Base-by-base conservation (phyloP, 148 eudicot genomes). In the Tetragonia tetragonoides region DNA sequence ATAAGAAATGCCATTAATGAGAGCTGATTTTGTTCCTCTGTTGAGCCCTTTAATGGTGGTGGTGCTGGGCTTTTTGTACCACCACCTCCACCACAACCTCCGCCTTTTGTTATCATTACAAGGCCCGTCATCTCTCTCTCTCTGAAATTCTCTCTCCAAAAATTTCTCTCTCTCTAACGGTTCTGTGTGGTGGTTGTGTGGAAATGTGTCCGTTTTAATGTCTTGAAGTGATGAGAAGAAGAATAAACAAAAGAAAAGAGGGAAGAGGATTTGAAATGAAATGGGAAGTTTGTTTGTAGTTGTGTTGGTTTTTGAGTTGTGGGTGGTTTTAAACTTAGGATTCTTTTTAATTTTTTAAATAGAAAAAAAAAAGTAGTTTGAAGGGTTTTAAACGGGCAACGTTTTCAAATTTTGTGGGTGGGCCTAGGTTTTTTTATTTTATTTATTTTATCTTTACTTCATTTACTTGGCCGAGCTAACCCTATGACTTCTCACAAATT, bases 371-470 rank as follows among this genome's bases (percentile, higher is more conserved):
- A n/a, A n/a, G 34, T 28, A 28, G 34, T 5, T 42, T 23, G 7
- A 20, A 54, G 40, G 62, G 53, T 34, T 66, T 76, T 62, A 66
- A 66, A 76, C 79, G 79, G 79, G 72, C 65, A 47, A 21, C 34
- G 39, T 66, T 66, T 76, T 76, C 79, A 67, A 76, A 76, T 10
- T 66, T 76, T 76, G 49, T 85, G 23, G 90, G 88, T 88, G 89
- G 89, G 8, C 93, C 92, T 75, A 90, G 89, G 70, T 90, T 93
- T 91, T 85, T 87, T 21, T 46, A 21, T 51, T 41, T 17, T 68
- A 39, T 16, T 10, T 10, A 5, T 61, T 17, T 61, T 18, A 21
- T 5, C 23, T 61, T 61, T 61, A 44, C 47, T 44, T 44, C 4
- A 44, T 44, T 44, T 44, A 46, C 49, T 5, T 5, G 49, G 10